These are phyloP conservation scores for Neofusicoccum sp. DNA, from an alignment of 2,329 filamentous ascomycete species.

Conservation along the genomic window DNA sequence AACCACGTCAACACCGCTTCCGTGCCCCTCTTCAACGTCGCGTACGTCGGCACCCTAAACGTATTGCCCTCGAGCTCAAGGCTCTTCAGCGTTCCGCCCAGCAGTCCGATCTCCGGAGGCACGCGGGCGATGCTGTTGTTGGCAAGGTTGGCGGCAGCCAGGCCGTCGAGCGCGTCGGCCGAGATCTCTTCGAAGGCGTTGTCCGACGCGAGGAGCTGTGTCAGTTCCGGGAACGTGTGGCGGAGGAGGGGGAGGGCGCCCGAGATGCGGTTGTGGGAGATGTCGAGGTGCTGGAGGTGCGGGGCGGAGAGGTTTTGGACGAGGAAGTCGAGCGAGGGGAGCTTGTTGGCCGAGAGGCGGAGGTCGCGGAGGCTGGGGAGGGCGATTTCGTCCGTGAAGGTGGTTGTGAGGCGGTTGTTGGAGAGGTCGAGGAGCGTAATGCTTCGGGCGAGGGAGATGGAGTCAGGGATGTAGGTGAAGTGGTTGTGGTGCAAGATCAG, in stretches of 20 bases:
- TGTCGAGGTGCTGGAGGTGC: slow-evolving; percentile 72
- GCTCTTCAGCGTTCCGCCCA: slow-evolving; percentile 66
- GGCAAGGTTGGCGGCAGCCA: slow-evolving; percentile 75
- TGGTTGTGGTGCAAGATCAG: slow-evolving; percentile 78
- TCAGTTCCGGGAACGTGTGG: slow-evolving; percentile 68
- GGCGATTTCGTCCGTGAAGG: slow-evolving; percentile 39
- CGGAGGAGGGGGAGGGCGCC: slow-evolving; percentile 67
- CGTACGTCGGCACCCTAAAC: slow-evolving; percentile 85
- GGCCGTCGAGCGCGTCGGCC: slow-evolving; percentile 71
- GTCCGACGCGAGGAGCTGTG: slow-evolving; percentile 72
- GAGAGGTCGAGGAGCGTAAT: slow-evolving; percentile 74
- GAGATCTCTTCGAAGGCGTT: slow-evolving; percentile 77
- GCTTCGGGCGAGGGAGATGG: slow-evolving; percentile 70
- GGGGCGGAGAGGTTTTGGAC: slow-evolving; percentile 71
- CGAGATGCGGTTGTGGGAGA: slow-evolving; percentile 79
- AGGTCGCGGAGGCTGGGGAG: slow-evolving; percentile 76
- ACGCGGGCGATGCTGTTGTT: slow-evolving; percentile 86
- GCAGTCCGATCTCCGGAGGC: slow-evolving; percentile 77
- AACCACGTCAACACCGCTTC: slow-evolving; percentile 83
- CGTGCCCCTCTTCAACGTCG: slow-evolving; percentile 82
- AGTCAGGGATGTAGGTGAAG: slow-evolving; percentile 68
- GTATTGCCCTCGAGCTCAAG: slow-evolving; percentile 83
- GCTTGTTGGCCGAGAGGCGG: slow-evolving; percentile 72
- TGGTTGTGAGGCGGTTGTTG: slow-evolving; percentile 72
- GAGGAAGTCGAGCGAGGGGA: slow-evolving; percentile 70